These are phyloP conservation scores for Boletus sp. DNA, from an alignment of 1,284 basidiomycete species.

Conservation along the genomic window DNA sequence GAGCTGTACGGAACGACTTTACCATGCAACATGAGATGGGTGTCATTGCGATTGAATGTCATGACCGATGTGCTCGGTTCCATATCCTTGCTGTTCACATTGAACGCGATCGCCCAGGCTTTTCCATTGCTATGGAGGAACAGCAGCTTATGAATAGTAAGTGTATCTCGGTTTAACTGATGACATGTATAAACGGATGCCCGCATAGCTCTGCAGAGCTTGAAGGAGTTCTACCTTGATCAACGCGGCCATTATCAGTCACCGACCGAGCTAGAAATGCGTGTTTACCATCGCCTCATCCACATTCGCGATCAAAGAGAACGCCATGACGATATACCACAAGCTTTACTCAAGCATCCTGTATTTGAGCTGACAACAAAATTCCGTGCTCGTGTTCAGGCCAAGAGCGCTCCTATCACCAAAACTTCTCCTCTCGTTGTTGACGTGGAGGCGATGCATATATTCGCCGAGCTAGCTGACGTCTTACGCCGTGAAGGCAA, in stretches of 20 bases:
- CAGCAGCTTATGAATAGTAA: slow-evolving; percentile 88
- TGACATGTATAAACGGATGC: slow-evolving; percentile 2
- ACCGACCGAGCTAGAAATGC: slow-evolving; percentile 90
- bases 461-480: slow-evolving; percentile 55
- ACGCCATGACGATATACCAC: slow-evolving; percentile 79
- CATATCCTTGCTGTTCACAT: slow-evolving; percentile 87
- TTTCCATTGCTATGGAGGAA: slow-evolving; percentile 75
- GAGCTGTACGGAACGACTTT: slow-evolving; percentile 90
- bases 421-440: slow-evolving; percentile 60
- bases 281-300: slow-evolving; percentile 89
- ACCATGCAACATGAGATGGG: slow-evolving; percentile 88
- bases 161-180: slow-evolving; percentile 26
- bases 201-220: slow-evolving; percentile 74
- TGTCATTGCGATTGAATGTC: slow-evolving; percentile 78
- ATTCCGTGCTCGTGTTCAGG: slow-evolving; percentile 79
- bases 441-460: slow-evolving; percentile 60
- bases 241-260: slow-evolving; percentile 64
- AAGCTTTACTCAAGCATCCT: slow-evolving; percentile 65
- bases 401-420: slow-evolving; percentile 72
- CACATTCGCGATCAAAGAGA: slow-evolving; percentile 84
- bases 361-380: slow-evolving; percentile 79
- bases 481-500: slow-evolving; percentile 57
- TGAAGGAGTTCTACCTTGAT: slow-evolving; percentile 94
- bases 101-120: slow-evolving; percentile 55
- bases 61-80: slow-evolving; percentile 91